Evolutionary conservation across 2,329 filamentous ascomycete species (phyloP), one percentile per base, ranked within the genome.

Genomic region (Canariomyces notabilis): DNA sequence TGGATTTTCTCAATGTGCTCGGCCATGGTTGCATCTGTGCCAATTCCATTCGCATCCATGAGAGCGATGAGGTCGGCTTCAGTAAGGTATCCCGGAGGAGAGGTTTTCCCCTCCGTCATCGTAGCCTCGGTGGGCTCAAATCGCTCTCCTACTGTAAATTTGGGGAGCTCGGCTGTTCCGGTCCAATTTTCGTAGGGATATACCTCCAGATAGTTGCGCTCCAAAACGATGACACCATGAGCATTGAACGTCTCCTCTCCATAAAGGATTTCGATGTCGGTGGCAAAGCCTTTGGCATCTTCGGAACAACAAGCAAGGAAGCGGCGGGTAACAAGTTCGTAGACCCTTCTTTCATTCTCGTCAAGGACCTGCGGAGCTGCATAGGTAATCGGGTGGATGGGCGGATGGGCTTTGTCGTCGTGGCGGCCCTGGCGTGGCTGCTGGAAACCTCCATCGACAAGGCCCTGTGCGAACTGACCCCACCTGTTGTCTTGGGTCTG

Each of bases 31-130:
- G 93, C 93, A 69, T 98, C 93, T 8, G 93, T 98, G 11, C 93
- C 93, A 54, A 98, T 98, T 2, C 93, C 93, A 62, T 98, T 98
- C 36, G 89, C 90, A 68, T 98, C 93, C 93, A 98, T 98, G 9
- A 98, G 77, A 3, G 85, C 86, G 61, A 98, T 95, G 20, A 98
- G 74, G 63, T 98, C 93, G 0, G 93, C 90, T 63, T 98, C 93
- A 0, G 93, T 97, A 22, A 98, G 75, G 62, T 95, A 96, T 18
- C 77, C 80, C 0, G 93, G 93, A 11, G 90, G 74, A 1, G 77
- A 79, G 0, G 93, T 98, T 65, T 94, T 86, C n/a, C 93, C 91
- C 58, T 97, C 89, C 1, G 80, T 83, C 68, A 98, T 89, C 57
- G 85, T 82, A 4, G 89, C 91, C 67, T 96, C 90, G 1, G 83